These are phyloP conservation scores for Solanum sejunctum DNA, from an alignment of 257 asterid genomes.

Conservation along the genomic window DNA sequence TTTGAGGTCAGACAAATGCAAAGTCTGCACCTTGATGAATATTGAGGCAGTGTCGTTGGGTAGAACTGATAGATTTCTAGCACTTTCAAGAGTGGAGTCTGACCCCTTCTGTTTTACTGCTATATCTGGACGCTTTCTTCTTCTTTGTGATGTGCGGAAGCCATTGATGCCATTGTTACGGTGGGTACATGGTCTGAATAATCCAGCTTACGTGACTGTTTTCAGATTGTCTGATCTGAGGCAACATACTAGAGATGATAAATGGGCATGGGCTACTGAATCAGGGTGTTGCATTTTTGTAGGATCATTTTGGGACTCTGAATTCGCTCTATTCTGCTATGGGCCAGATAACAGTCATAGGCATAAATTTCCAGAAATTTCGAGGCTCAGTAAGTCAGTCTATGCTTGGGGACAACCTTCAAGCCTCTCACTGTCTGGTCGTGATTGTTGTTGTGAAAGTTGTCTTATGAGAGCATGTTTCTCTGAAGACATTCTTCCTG, in stretches of 20 bases:
- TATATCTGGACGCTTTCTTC: conserved; percentile 32
- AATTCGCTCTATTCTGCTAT: conserved; percentile 52
- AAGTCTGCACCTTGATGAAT: conserved; percentile 39
- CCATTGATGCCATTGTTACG: conserved; percentile 42
- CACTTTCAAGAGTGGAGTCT: conserved; percentile 38
- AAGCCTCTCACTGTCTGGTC: conserved; percentile 27
- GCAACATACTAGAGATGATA: conserved; percentile 24
- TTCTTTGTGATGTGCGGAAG: conserved; percentile 62
- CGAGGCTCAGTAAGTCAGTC: conserved; percentile 26
- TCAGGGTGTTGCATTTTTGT: conserved; percentile 66
- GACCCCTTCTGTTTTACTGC: conserved; percentile 40
- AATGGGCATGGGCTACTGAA: conserved; percentile 42
- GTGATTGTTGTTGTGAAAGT: conserved; percentile 48
- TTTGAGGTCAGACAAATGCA: conserved; percentile 25
- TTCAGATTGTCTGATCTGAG: conserved; percentile 51
- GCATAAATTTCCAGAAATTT: conserved; percentile 17
- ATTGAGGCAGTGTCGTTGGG: conserved; percentile 29
- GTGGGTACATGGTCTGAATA: conserved; percentile 51
- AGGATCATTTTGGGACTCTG: conserved; percentile 77
- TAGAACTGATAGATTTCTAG: conserved; percentile 39
- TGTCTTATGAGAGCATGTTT: conserved; percentile 44
- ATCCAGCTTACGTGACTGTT: conserved; percentile 40
- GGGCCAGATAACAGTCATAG: conserved; percentile 33
- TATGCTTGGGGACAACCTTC: conserved; percentile 62
- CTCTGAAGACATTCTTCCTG: conserved; percentile 31